Evolutionary conservation across 805 yeast species (phyloP).

Genomic region (Komagataella populi): DNA sequence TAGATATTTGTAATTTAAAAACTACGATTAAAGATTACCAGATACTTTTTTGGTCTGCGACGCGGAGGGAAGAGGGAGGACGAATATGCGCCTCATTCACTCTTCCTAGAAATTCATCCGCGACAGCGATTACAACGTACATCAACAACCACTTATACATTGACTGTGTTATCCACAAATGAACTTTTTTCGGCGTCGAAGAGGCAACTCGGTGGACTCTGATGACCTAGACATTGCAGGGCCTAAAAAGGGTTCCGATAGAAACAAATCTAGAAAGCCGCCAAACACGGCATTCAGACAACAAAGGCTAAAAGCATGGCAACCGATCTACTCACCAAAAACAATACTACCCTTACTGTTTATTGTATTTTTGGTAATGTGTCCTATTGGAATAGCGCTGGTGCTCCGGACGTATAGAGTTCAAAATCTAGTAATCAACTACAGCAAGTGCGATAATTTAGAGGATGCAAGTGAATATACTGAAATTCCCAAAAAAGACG

Average conservation of each 20-base stretch:
- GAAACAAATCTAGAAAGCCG: slow-evolving; percentile 34
- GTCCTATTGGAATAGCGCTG: slow-evolving; percentile 84
- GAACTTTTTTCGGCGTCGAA: slow-evolving; percentile 11
- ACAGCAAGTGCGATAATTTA: slow-evolving; percentile 48
- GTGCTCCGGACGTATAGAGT: slow-evolving; percentile 68
- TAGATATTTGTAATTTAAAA: not conserved
- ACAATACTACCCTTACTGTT: slow-evolving; percentile 80
- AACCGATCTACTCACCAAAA: slow-evolving; percentile 83
- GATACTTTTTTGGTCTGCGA: not conserved
- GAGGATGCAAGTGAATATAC: slow-evolving; percentile 21
- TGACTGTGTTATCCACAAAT: not conserved
- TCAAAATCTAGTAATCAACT: slow-evolving; percentile 62
- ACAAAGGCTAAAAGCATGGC: slow-evolving; percentile 50
- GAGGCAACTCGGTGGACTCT: slow-evolving; percentile 15
- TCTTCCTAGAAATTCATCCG: not conserved
- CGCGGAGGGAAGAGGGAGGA: not conserved
- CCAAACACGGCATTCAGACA: slow-evolving; percentile 75
- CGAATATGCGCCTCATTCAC: not conserved
- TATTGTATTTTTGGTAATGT: slow-evolving; percentile 62
- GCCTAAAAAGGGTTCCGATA: slow-evolving; percentile 4
- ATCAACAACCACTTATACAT: not conserved
- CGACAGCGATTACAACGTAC: not conserved
- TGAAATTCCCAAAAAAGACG: slow-evolving; percentile 46
- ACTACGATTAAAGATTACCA: not conserved
- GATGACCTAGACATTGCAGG: slow-evolving; percentile 9